Base-by-base conservation (phyloP, 768 basidiomycete species). In the Suillus sp. region DNA sequence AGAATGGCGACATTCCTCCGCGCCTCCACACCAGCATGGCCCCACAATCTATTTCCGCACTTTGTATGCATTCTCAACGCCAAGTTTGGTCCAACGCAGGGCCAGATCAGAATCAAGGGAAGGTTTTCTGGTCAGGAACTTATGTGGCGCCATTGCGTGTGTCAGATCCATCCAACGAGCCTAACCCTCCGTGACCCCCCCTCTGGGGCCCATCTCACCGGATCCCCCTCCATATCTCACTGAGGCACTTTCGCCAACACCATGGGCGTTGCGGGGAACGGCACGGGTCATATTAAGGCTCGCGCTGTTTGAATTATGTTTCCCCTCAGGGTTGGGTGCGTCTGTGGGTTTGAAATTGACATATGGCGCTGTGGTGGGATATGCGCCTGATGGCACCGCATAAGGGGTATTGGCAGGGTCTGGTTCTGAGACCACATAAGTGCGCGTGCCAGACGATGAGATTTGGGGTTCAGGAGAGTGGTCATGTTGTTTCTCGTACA, bases 391-490 rank as follows among this genome's bases (percentile, higher is more conserved):
- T 1, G 90, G 90, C n/a, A 92, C 88, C 67, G 83, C 78, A 68
- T 90, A 90, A 37, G 84, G 83, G 48, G 80, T 82, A 61, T 86
- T 72, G 62, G 84, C 78, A 38, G 84, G 81, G 75, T 91, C 88
- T 43, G 90, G 90, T 71, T 89, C 81, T 37, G 88, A 90, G 66
- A 91, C 90, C 66, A 91, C 88, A 69, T 91, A 88, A 38, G 86
- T 88, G 62, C 81, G 86, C 35, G 81, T 80, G 38, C 84, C 86
- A 40, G 77, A 72, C 42, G 74, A 75, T 2, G 81, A 74, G 25
- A 76, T 53, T 63, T 78, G 71, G 1, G 84, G 83, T 68, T 88
- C 86, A 38, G 81, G 70, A 27, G 81, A 78, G 66, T 73, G 72
- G 67, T 89, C 85, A 62, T 76, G 68, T 68, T 89, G 82, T 72